phyloP scores from a whole-genome alignment of 257 asterid species.

The Nicotiana tabacum region DNA sequence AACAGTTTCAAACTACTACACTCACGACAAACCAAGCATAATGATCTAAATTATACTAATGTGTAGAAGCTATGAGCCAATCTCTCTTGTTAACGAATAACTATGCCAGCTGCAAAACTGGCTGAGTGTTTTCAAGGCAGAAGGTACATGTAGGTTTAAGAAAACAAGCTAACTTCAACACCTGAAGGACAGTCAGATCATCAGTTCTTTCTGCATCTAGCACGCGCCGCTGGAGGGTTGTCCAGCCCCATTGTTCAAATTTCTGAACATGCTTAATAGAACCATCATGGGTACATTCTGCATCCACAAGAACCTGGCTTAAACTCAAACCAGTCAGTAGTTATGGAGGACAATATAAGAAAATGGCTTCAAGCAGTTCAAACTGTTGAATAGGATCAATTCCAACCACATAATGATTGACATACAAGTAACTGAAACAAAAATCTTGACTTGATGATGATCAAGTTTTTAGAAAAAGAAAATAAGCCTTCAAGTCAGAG shows the following conservation, averaged over 20 bases:
- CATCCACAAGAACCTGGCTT: conserved; percentile 88
- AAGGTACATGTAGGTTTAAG: background rate
- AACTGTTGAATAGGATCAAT: background rate
- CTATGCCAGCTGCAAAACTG: background rate
- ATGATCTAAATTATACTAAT: background rate
- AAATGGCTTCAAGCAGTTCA: background rate
- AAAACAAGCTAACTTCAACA: conserved; percentile 18
- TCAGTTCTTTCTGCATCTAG: conserved; percentile 86
- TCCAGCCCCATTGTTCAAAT: conserved; percentile 98
- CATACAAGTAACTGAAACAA: background rate
- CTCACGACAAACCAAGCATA: background rate
- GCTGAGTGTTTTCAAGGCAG: background rate
- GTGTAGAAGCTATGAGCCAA: background rate
- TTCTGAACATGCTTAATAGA: conserved; percentile 84
- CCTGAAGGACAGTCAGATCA: conserved; percentile 75
- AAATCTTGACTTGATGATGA: background rate
- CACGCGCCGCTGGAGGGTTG: conserved; percentile 83
- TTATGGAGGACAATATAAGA: conserved; percentile 12
- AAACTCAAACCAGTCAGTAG: conserved; percentile 23
- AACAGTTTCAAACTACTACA: background rate
- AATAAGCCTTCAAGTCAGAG: background rate
- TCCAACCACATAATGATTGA: background rate
- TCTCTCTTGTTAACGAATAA: background rate
- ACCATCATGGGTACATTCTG: conserved; percentile 98
- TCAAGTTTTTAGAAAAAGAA: background rate